Conservation (phyloP, 257 asterid species). For the Plectranthus barbatus region DNA sequence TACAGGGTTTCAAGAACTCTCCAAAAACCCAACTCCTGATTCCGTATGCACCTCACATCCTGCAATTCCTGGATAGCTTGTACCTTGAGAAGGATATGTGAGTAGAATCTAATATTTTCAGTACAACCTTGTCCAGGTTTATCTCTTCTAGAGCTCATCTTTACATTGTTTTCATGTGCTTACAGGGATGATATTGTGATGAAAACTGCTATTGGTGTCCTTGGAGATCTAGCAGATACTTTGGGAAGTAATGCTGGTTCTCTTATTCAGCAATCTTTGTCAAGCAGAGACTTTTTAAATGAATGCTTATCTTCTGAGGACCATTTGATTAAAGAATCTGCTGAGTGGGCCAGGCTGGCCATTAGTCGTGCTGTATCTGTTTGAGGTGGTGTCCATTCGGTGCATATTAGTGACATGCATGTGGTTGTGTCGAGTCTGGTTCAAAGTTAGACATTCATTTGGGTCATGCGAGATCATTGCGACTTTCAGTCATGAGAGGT, state of each 20-base stretch:
- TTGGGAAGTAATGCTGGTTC: slow-evolving; percentile 80
- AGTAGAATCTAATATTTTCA: slow-evolving; percentile 19
- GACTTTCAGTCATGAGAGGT: slow-evolving; percentile 40
- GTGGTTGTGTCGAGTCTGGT: slow-evolving; percentile 64
- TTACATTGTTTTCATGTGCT: slow-evolving; percentile 1
- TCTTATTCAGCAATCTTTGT: slow-evolving; percentile 72
- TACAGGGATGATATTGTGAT: slow-evolving; percentile 90
- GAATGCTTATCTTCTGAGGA: slow-evolving; percentile 90
- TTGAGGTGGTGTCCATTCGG: slow-evolving; percentile 36
- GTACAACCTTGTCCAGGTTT: not conserved
- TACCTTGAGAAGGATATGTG: slow-evolving; percentile 77
- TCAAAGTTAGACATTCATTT: slow-evolving; percentile 29
- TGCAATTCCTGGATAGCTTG: slow-evolving; percentile 74
- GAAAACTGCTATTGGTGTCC: slow-evolving; percentile 86
- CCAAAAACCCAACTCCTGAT: slow-evolving; percentile 68
- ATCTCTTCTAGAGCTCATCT: not conserved
- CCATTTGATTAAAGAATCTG: slow-evolving; percentile 84
- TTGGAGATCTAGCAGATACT: slow-evolving; percentile 89
- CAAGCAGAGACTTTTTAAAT: slow-evolving; percentile 77
- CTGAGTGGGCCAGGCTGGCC: slow-evolving; percentile 97
- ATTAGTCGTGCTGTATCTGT: slow-evolving; percentile 83
- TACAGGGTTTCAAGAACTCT: slow-evolving; percentile 78
- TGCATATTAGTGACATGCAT: slow-evolving; percentile 62
- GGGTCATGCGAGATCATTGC: slow-evolving; percentile 36
- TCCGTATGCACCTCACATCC: slow-evolving; percentile 69